Conservation (phyloP, 2,329 filamentous ascomycete genomes). For the Ophiostoma sp. region DNA sequence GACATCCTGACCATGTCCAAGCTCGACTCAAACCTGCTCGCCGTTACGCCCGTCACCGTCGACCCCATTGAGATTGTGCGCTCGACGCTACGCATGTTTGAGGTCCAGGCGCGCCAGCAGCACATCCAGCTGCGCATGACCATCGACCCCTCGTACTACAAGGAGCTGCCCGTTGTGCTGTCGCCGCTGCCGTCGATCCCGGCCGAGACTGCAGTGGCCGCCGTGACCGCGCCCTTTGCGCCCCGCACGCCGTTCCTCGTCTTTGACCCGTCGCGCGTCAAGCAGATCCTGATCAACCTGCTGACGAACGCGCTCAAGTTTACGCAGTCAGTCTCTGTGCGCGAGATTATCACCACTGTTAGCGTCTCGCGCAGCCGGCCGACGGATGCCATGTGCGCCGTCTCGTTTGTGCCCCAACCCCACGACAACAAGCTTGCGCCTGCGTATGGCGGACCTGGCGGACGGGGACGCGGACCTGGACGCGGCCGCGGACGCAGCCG, state of each 20-base stretch:
- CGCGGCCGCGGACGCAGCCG: slow-evolving; percentile 9
- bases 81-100: slow-evolving; percentile 70
- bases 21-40: slow-evolving; percentile 67
- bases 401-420: slow-evolving; percentile 56
- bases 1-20: slow-evolving; percentile 70
- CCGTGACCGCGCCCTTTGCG: slow-evolving; percentile 30
- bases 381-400: slow-evolving; percentile 40
- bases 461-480: background rate
- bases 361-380: slow-evolving; percentile 41
- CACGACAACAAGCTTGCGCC: slow-evolving; percentile 19
- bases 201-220: background rate
- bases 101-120: slow-evolving; percentile 64
- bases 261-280: slow-evolving; percentile 66
- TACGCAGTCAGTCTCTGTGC: slow-evolving; percentile 57
- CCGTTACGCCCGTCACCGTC: slow-evolving; percentile 64
- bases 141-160: slow-evolving; percentile 55
- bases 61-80: slow-evolving; percentile 62
- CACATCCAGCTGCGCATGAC: slow-evolving; percentile 62
- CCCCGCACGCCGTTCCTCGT: slow-evolving; percentile 56
- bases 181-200: slow-evolving; percentile 25
- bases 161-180: slow-evolving; percentile 10
- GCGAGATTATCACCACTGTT: slow-evolving; percentile 48
- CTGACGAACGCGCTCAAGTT: slow-evolving; percentile 80
- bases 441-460: slow-evolving; percentile 9
- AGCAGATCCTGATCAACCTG: slow-evolving; percentile 75